Evolutionary conservation across 768 basidiomycete species (phyloP).

Genomic region (Pleurotus tuoliensis): DNA sequence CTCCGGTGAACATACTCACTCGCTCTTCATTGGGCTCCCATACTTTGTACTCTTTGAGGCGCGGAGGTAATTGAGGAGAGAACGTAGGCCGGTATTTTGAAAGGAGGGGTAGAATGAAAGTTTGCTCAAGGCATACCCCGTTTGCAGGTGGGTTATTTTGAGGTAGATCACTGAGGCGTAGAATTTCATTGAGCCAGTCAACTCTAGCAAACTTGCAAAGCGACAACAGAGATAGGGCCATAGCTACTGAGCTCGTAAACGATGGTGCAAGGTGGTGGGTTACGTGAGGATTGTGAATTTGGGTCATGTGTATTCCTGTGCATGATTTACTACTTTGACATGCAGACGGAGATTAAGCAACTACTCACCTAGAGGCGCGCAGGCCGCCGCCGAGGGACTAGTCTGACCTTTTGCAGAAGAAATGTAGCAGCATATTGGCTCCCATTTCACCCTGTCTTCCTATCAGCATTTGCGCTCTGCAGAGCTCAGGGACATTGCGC

Average conservation of each 20-base stretch:
- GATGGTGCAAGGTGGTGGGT: conserved; percentile 65
- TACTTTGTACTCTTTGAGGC: conserved; percentile 46
- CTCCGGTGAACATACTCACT: conserved; percentile 44
- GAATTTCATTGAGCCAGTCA: conserved; percentile 63
- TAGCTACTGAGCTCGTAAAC: conserved; percentile 42
- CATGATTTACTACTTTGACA: background rate
- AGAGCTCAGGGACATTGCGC: conserved; percentile 16
- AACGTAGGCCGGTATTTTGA: conserved; percentile 59
- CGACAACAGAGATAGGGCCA: conserved; percentile 58
- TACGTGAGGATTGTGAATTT: conserved; percentile 37
- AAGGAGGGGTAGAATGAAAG: conserved; percentile 45
- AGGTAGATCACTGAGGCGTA: conserved; percentile 43
- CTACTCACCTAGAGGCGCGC: conserved; percentile 51
- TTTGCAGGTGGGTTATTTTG: conserved; percentile 27
- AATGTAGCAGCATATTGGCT: conserved; percentile 44
- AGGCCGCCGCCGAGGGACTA: conserved; percentile 34
- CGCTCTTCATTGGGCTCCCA: conserved; percentile 73
- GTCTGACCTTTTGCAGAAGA: conserved; percentile 31
- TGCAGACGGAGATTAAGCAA: background rate
- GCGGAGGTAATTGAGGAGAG: conserved; percentile 40
- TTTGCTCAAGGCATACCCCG: conserved; percentile 43
- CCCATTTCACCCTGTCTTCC: conserved; percentile 46
- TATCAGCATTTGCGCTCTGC: background rate
- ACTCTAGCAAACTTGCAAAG: conserved; percentile 56
- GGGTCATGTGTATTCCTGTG: conserved; percentile 54